These are phyloP conservation scores for Naganishia liquefaciens DNA, from an alignment of 1,284 basidiomycete species.

Conservation along the genomic window DNA sequence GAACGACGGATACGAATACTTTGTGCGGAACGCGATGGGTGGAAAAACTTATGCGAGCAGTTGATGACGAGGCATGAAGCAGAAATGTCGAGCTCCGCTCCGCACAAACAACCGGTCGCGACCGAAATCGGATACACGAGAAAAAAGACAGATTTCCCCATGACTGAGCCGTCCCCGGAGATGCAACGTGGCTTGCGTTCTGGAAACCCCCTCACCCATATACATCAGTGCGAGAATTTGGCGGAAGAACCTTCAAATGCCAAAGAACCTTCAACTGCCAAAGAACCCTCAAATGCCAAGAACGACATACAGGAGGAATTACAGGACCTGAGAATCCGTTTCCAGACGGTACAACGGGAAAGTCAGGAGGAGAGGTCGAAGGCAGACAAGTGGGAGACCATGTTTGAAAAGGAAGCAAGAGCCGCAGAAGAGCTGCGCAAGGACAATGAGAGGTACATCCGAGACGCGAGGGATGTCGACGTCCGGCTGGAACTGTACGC, in stretches of 20 bases:
- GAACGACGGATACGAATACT: conserved; percentile 4
- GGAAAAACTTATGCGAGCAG: conserved; percentile 11
- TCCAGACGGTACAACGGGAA: conserved; percentile 11
- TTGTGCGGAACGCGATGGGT: conserved; percentile 20
- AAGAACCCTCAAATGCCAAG: neutral
- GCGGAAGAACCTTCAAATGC: too few relatives aligned
- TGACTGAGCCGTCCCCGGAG: too few relatives aligned
- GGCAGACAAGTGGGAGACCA: conserved; percentile 2
- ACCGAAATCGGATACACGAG: too few relatives aligned
- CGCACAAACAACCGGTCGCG: neutral
- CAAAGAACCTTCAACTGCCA: neutral
- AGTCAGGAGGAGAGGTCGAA: conserved; percentile 4
- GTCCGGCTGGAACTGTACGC: conserved; percentile 19
- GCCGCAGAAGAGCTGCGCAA: neutral
- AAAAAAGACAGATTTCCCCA: too few relatives aligned
- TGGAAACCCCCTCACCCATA: too few relatives aligned
- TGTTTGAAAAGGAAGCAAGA: neutral
- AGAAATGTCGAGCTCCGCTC: neutral
- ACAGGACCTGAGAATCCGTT: conserved; percentile 10
- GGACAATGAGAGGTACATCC: conserved; percentile 1
- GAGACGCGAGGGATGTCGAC: conserved; percentile 15
- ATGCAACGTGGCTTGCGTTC: too few relatives aligned
- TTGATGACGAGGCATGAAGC: conserved; percentile 15
- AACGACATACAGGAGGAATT: conserved; percentile 3
- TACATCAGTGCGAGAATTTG: too few relatives aligned